phyloP scores from a whole-genome alignment of 371 early-diverging fungal species.

The Apophysomyces sp. region DNA sequence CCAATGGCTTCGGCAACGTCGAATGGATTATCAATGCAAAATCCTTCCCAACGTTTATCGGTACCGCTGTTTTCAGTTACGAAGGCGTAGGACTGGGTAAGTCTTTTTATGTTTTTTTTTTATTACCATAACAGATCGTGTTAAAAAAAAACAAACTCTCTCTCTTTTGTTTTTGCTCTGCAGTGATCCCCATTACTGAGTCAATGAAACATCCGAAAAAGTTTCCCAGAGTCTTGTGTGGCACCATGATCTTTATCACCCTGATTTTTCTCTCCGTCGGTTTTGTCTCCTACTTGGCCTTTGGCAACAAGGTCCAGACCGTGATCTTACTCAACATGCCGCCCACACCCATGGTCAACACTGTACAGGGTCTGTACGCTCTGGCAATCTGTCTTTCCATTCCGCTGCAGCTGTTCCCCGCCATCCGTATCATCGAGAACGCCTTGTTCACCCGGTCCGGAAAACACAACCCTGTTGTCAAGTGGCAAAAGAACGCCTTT shows the following conservation, averaged over 20 bases:
- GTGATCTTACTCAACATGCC: constrained; percentile 82
- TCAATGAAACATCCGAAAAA: constrained; percentile 84
- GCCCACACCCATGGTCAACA: constrained; percentile 51
- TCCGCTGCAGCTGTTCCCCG: constrained; percentile 87
- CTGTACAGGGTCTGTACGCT: constrained; percentile 77
- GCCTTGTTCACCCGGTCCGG: constrained; percentile 66
- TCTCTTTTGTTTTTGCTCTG: neutral
- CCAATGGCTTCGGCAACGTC: constrained; percentile 54
- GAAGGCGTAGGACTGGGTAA: constrained; percentile 82
- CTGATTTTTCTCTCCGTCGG: constrained; percentile 73
- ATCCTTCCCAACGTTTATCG: constrained; percentile 78
- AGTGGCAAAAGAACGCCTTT: constrained; percentile 89
- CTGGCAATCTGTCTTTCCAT: constrained; percentile 84
- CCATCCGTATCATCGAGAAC: constrained; percentile 82
- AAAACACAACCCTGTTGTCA: constrained; percentile 62
- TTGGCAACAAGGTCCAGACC: constrained; percentile 78
- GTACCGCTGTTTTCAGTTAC: constrained; percentile 88
- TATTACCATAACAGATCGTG: no score
- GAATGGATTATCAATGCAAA: constrained; percentile 54
- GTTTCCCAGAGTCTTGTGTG: constrained; percentile 71
- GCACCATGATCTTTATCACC: constrained; percentile 72
- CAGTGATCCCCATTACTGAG: constrained; percentile 67
- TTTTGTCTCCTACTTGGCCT: constrained; percentile 75
- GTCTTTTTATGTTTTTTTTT: neutral
- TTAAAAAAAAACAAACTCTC: neutral